Evolutionary conservation across 129 eudicot species (phyloP), one percentile per base, ranked within the genome.

Genomic region (Arctium minus): DNA sequence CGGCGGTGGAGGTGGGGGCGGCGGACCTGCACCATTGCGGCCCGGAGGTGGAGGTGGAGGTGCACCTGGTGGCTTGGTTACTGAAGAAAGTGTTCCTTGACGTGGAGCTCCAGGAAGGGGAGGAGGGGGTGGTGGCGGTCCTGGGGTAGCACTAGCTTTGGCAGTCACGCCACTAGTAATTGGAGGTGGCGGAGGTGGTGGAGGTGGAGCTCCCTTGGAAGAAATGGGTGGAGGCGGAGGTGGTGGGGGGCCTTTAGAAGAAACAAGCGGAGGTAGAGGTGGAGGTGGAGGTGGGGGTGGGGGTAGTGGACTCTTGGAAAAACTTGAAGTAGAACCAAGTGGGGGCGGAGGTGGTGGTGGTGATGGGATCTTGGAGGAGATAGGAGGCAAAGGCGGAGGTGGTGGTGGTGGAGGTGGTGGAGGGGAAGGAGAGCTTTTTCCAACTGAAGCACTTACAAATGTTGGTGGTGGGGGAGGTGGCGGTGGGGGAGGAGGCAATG

Each of bases 1-100:
- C 32, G 35, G 81, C 64, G 71, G 85, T 11, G 73, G 65, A 73
- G 73, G 82, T 13, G 73, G 73, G 8, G 85, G 81, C 1, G 79
- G 79, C 2, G 86, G 85, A n/a, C 81, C 81, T 33, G 42, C 48
- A 65, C 80, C 70, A 46, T 38, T 67, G 82, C 33, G 86, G 70
- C 69, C 80, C 6, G 88, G 83, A 6, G 85, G 81, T 2, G 89
- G 91, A 6, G 82, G 88, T 3, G 88, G 91, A 11, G 85, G 83
- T 78, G 75, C 50, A 72, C 83, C 74, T 60, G 53, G 67, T 8
- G 87, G 75, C 79, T 73, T 73, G 74, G 53, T 65, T 9, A 65
- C 42, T 60, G 80, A 62, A 50, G 87, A 78, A 62, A 36, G 2
- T 64, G 78, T 13, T 76, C 81, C 86, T 68, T 71, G 87, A 22